Percentiles rank a stretch among this genome's conserved stretches.
Evolutionary conservation across 2,329 filamentous ascomycete genomes (phyloP).

Genomic region (Aureobasidium vineae): DNA sequence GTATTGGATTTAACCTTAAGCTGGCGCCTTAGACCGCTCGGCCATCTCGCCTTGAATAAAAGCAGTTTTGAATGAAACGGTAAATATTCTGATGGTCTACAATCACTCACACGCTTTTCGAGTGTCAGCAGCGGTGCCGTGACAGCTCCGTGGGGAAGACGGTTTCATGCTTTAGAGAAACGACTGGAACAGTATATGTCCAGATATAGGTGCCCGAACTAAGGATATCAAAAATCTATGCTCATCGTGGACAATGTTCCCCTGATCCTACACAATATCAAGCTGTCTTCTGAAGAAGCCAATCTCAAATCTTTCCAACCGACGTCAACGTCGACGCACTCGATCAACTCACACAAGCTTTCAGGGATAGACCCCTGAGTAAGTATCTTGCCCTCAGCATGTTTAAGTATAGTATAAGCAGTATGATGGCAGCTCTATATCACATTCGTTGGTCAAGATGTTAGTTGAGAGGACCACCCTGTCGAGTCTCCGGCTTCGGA

Average conservation of each 20-base stretch:
- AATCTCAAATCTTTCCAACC: not conserved
- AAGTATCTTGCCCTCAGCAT: not conserved
- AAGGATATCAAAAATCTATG: not conserved
- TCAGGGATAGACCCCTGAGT: not conserved
- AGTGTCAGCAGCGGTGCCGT: not conserved
- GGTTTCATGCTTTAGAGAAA: too few species aligned
- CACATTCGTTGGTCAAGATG: not conserved
- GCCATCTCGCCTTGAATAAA: constrained; percentile 20
- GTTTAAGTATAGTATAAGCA: too few species aligned
- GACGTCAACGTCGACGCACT: not conserved
- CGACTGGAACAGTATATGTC: not conserved
- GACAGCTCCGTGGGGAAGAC: not conserved
- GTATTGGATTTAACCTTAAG: constrained; percentile 16
- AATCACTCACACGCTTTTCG: not conserved
- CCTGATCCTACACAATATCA: too few species aligned
- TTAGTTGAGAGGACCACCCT: not conserved
- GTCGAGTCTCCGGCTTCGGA: not conserved
- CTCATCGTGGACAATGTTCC: not conserved
- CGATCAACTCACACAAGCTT: not conserved
- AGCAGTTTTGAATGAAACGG: not conserved
- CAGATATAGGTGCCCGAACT: not conserved
- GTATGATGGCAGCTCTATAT: not conserved
- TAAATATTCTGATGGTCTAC: not conserved
- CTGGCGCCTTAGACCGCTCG: constrained; percentile 26
- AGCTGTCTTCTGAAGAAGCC: not conserved